Evolutionary conservation across 1,284 basidiomycete genomes (phyloP).

Genomic region (Apiotrichum akiyoshidainum): DNA sequence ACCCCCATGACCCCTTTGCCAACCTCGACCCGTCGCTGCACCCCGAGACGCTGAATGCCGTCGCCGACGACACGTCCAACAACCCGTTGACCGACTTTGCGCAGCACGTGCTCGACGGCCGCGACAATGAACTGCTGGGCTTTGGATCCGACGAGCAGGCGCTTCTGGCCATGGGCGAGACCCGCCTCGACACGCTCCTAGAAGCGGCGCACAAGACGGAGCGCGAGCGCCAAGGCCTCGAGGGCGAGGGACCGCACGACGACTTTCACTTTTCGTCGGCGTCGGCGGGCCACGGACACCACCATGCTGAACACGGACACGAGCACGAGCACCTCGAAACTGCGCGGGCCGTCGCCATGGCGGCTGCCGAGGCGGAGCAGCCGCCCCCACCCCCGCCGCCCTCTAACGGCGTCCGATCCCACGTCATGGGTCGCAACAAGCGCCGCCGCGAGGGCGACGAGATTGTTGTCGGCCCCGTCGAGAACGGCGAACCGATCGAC

Average conservation of each 20-base stretch:
- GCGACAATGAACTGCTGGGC: slow-evolving; percentile 14
- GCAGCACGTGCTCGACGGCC: slow-evolving; percentile 25
- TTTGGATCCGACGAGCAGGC: slow-evolving; percentile 17
- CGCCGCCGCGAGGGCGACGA: slow-evolving; percentile 24
- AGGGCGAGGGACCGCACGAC: slow-evolving; percentile 4
- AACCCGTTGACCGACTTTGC: slow-evolving; percentile 29
- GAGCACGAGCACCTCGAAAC: slow-evolving; percentile 6
- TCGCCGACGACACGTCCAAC: not conserved
- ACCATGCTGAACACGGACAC: slow-evolving; percentile 1
- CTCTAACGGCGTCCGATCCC: slow-evolving; percentile 1
- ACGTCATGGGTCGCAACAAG: slow-evolving; percentile 15
- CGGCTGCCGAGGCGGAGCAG: slow-evolving; percentile 2
- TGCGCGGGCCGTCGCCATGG: not conserved
- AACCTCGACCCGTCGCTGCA: slow-evolving; percentile 27
- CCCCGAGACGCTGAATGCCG: slow-evolving; percentile 16
- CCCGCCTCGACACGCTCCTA: slow-evolving; percentile 21
- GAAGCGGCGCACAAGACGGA: slow-evolving; percentile 17
- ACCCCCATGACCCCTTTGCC: slow-evolving; percentile 16
- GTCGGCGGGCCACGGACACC: not conserved
- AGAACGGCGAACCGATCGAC: slow-evolving; percentile 31
- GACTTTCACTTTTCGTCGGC: not conserved
- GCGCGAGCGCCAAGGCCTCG: slow-evolving; percentile 4
- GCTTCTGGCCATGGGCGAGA: slow-evolving; percentile 17
- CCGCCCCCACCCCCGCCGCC: not conserved
- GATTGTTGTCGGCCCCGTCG: slow-evolving; percentile 20